These are phyloP conservation scores for Plasmodium adleri DNA, from an alignment of 169 alveolate genomes.

Conservation along the genomic window DNA sequence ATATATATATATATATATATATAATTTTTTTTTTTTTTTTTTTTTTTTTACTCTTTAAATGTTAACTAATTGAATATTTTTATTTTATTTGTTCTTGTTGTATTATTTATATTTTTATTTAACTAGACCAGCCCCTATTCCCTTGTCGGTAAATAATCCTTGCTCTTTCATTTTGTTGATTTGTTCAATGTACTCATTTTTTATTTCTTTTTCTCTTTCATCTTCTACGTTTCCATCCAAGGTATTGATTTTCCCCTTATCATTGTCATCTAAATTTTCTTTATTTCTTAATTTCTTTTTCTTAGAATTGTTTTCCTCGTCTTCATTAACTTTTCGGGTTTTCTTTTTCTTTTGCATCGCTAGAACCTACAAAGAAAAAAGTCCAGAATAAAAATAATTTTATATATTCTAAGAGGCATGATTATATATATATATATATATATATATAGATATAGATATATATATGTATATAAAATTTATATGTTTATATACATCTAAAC, in stretches of 20 bases:
- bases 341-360: constrained; percentile 64
- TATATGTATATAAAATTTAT: too few relatives aligned
- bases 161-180: constrained; percentile 70
- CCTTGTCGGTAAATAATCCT: constrained; percentile 70
- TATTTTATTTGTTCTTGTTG: background rate
- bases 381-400: too few relatives aligned
- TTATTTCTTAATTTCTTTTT: constrained; percentile 32
- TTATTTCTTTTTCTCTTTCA: constrained; percentile 54
- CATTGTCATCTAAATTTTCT: constrained; percentile 4
- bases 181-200: constrained; percentile 62
- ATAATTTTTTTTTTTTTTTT: too few relatives aligned
- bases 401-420: too few relatives aligned
- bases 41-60: too few relatives aligned
- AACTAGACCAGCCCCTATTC: constrained; percentile 69
- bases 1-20: too few relatives aligned
- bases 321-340: constrained; percentile 29
- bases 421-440: too few relatives aligned
- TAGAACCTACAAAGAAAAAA: constrained; percentile 23
- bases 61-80: too few relatives aligned
- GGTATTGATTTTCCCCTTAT: background rate
- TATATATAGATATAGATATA: too few relatives aligned
- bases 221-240: constrained; percentile 9
- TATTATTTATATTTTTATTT: constrained; percentile 15
- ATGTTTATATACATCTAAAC: too few relatives aligned
- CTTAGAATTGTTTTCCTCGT: constrained; percentile 16